phyloP scores from a whole-genome alignment of 1,284 basidiomycete species.

The Pyrrhoderma lamaoense region DNA sequence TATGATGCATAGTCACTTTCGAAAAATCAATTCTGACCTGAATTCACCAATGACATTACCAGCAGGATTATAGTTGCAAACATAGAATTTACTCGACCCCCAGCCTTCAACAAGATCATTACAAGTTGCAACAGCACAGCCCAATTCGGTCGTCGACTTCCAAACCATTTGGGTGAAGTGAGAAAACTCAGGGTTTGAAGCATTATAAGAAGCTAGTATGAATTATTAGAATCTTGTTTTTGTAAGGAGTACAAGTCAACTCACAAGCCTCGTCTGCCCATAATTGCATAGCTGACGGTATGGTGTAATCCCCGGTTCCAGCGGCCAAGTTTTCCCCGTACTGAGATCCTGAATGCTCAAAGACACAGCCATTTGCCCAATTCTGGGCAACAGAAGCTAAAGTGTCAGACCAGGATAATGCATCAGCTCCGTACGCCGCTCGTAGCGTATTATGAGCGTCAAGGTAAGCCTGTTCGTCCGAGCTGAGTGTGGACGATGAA shows the following conservation, averaged over 20 bases:
- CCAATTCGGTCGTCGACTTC: slow-evolving; percentile 55
- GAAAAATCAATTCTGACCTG: slow-evolving; percentile 38
- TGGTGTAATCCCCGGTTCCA: slow-evolving; percentile 49
- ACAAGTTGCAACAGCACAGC: slow-evolving; percentile 51
- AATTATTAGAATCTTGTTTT: not conserved
- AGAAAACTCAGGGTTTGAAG: slow-evolving; percentile 47
- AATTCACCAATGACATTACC: slow-evolving; percentile 61
- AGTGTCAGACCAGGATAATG: slow-evolving; percentile 50
- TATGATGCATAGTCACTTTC: not conserved
- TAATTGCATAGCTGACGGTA: slow-evolving; percentile 40
- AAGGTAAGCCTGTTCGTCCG: slow-evolving; percentile 39
- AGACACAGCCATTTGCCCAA: slow-evolving; percentile 58
- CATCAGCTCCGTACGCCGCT: slow-evolving; percentile 47
- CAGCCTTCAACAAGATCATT: slow-evolving; percentile 36
- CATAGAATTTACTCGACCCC: slow-evolving; percentile 46
- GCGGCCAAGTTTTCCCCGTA: slow-evolving; percentile 65
- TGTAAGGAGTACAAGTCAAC: slow-evolving; percentile 20
- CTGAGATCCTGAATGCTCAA: slow-evolving; percentile 55
- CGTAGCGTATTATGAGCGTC: slow-evolving; percentile 52
- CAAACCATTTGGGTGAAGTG: slow-evolving; percentile 73
- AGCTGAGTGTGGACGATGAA: not conserved
- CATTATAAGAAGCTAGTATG: slow-evolving; percentile 44
- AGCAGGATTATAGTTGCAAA: slow-evolving; percentile 58
- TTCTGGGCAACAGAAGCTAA: slow-evolving; percentile 49
- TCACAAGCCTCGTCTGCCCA: slow-evolving; percentile 58